phyloP scores from a whole-genome alignment of 2,329 filamentous ascomycete genomes.

The Xylaria sp. region DNA sequence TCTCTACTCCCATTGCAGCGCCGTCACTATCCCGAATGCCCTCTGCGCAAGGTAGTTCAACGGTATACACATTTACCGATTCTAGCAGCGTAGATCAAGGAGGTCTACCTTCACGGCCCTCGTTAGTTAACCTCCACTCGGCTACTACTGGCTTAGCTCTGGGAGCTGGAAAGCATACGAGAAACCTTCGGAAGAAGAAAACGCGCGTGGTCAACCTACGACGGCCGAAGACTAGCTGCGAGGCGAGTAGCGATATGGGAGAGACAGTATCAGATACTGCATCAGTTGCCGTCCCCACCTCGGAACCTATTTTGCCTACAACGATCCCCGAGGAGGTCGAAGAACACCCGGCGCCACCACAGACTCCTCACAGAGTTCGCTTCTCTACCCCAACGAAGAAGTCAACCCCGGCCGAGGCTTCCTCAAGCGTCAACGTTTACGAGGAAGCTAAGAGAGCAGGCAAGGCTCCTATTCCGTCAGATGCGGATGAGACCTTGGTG shows the following conservation, averaged over 20 bases:
- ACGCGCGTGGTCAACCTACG: constrained; percentile 76
- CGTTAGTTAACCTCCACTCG: constrained; percentile 57
- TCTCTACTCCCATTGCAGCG: constrained; percentile 45
- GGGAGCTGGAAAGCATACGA: constrained; percentile 52
- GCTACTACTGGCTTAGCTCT: constrained; percentile 58
- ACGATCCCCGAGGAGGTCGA: constrained; percentile 57
- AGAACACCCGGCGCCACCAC: constrained; percentile 35
- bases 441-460: constrained; percentile 24
- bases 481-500: constrained; percentile 12
- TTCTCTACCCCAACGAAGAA: constrained; percentile 34
- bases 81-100: constrained; percentile 59
- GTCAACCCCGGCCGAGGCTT: constrained; percentile 29
- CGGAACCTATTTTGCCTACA: constrained; percentile 53
- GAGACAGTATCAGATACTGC: constrained; percentile 47
- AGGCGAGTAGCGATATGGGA: constrained; percentile 47
- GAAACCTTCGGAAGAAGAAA: constrained; percentile 71
- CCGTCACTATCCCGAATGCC: constrained; percentile 57
- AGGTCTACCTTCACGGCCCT: constrained; percentile 62
- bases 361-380: constrained; percentile 37
- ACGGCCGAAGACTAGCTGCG: constrained; percentile 50
- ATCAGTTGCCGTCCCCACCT: constrained; percentile 55
- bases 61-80: constrained; percentile 70
- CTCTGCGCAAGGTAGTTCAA: constrained; percentile 54
- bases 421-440: constrained; percentile 34
- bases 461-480: constrained; percentile 14